Evolutionary conservation across 2,329 filamentous ascomycete species (phyloP), one percentile per base, ranked within the genome.

Genomic region (Dothistroma septosporum): DNA sequence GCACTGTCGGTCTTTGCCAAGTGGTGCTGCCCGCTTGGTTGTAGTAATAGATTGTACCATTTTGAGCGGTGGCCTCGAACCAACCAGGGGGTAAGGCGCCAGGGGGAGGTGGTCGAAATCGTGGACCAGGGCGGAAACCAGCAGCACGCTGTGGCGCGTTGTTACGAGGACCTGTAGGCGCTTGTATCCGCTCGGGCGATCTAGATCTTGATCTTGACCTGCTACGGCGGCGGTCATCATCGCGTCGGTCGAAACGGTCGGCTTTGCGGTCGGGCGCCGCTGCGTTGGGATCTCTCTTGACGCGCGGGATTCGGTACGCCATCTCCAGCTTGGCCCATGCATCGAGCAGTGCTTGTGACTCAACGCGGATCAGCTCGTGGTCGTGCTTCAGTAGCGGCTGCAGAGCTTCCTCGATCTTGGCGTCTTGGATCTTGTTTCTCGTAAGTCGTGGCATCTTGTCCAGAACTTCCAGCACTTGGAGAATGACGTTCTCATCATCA

Each of bases 361-460:
- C 87, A 21, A 83, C 82, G 28, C 87, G 83, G 21, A 99, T 90
- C 61, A 89, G 83, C 63, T 91, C 86, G 55, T 75, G 72, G 37
- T 73, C 72, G 70, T 96, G 87, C 9, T 87, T 85, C 12, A 77
- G 77, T 55, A 97, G 78, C 3, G 83, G 82, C 69, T 90, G 81
- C 47, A 99, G 84, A 0, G 89, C 88, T 1, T 87, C 82, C 74
- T 97, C 94, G 63, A 99, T 97, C 70, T 96, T 96, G 9, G 94
- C 96, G 70, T 96, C 92, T 66, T 90, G 87, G 61, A 99, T 97
- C 77, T 99, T 99, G 80, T 99, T 99, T 61, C 91, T 88, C 21
- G 94, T 97, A 54, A 97, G 80, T 10, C 93, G 88, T 0, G 94
- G 94, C 66, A 97, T 89, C 65, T 87, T 88, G 75, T 95, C 88